Evolutionary conservation across 129 eudicot genomes (phyloP).

Genomic region (Pseudognaphalium luteoalbum): DNA sequence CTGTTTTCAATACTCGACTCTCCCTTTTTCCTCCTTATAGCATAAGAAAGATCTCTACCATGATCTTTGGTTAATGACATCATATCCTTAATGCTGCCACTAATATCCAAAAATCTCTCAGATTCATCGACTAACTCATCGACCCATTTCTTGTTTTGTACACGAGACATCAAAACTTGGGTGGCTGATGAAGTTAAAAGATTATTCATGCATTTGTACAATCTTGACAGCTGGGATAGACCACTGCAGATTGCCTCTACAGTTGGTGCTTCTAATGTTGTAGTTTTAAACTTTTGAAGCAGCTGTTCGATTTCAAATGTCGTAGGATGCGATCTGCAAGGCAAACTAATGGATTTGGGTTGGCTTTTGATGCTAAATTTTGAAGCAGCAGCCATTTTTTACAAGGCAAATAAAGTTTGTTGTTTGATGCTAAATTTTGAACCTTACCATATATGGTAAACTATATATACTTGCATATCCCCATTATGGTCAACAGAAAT

Average conservation of each 20-base stretch:
- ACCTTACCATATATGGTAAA: constrained; percentile 2
- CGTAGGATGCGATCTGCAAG: constrained; percentile 53
- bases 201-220: constrained; percentile 46
- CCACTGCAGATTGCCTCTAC: constrained; percentile 35
- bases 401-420: constrained; percentile 9
- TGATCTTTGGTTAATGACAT: constrained; percentile 40
- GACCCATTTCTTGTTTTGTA: constrained; percentile 29
- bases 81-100: constrained; percentile 40
- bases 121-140: constrained; percentile 44
- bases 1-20: constrained; percentile 33
- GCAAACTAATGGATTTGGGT: constrained; percentile 61
- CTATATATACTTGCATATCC: not conserved
- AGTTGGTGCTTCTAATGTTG: constrained; percentile 11
- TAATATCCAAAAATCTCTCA: constrained; percentile 36
- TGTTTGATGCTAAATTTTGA: not conserved
- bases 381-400: constrained; percentile 36
- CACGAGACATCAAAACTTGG: constrained; percentile 36
- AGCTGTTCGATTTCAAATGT: constrained; percentile 35
- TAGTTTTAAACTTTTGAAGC: constrained; percentile 44
- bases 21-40: constrained; percentile 43
- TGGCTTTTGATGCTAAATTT: constrained; percentile 34
- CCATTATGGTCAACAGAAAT: not conserved
- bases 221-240: constrained; percentile 43
- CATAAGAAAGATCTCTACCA: constrained; percentile 45
- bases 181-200: constrained; percentile 40